phyloP scores from a whole-genome alignment of 768 basidiomycete species.

The Calocera viscosa region DNA sequence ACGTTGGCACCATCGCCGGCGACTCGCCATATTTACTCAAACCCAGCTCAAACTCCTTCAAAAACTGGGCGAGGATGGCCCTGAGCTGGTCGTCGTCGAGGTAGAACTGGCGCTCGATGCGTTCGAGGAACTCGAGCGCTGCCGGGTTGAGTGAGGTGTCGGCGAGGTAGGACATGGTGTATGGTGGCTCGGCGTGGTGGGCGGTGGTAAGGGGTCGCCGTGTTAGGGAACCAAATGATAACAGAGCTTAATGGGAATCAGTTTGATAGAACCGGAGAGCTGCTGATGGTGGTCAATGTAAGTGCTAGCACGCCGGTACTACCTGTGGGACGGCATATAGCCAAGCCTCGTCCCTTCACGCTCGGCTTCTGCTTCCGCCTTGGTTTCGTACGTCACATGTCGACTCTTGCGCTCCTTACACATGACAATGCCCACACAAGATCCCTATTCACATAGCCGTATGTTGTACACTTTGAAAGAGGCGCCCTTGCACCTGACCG shows the following conservation, averaged over 20 bases:
- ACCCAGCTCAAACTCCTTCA: constrained; percentile 66
- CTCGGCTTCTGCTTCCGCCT: constrained; percentile 1
- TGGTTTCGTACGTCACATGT: background rate
- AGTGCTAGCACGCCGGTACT: background rate
- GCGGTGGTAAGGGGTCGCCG: background rate
- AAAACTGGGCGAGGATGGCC: constrained; percentile 63
- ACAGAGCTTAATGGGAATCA: background rate
- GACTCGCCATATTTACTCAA: constrained; percentile 58
- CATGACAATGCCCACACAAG: background rate
- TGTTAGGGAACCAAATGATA: background rate
- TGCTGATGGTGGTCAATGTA: background rate
- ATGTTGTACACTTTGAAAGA: background rate
- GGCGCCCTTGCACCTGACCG: background rate
- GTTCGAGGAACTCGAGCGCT: constrained; percentile 42
- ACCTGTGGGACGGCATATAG: background rate
- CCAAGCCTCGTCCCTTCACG: background rate
- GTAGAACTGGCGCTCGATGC: constrained; percentile 61
- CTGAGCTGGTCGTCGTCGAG: constrained; percentile 49
- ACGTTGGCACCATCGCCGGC: constrained; percentile 96
- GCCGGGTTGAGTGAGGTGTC: constrained; percentile 20
- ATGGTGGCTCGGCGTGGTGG: background rate
- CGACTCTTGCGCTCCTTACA: background rate
- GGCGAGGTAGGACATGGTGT: background rate
- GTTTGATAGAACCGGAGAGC: background rate
- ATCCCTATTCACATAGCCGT: background rate